These are phyloP conservation scores for Nothophaeocryptopus gaeumannii DNA, from an alignment of 2,329 filamentous ascomycete genomes.

Conservation along the genomic window DNA sequence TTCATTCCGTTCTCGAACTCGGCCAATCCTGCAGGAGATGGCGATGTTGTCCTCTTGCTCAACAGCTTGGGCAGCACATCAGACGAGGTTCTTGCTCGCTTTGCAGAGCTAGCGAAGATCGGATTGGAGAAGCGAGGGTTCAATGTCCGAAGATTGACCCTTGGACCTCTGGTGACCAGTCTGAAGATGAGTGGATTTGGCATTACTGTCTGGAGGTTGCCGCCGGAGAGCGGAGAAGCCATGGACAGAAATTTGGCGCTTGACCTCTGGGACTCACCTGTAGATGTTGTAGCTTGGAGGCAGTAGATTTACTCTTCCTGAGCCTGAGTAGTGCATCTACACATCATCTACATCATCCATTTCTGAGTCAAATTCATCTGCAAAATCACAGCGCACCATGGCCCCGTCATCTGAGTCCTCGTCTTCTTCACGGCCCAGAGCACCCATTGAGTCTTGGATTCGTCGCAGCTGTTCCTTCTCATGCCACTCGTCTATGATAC, in stretches of 20 bases:
- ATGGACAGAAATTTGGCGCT: constrained; percentile 31
- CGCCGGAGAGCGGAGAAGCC: constrained; percentile 30
- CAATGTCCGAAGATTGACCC: constrained; percentile 33
- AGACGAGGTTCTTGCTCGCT: constrained; percentile 36
- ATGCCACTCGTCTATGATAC: neutral
- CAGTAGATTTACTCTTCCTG: constrained; percentile 23
- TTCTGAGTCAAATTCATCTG: neutral
- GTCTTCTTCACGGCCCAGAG: neutral
- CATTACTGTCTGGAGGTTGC: constrained; percentile 39
- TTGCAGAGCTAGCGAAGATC: constrained; percentile 34
- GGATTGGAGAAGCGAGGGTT: constrained; percentile 34
- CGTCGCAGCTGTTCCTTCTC: neutral
- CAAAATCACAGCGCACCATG: neutral
- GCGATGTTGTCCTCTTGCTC: constrained; percentile 36
- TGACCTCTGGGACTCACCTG: constrained; percentile 36
- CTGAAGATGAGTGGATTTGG: constrained; percentile 40
- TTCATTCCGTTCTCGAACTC: constrained; percentile 38
- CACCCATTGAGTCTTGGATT: neutral
- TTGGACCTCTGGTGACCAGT: constrained; percentile 38
- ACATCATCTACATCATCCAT: neutral
- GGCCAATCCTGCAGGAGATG: constrained; percentile 28
- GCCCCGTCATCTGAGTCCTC: neutral
- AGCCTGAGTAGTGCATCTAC: too few relatives aligned
- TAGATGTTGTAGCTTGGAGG: constrained; percentile 38
- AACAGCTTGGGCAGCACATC: constrained; percentile 38